Percentiles rank a stretch among this genome's conserved stretches.
phyloP scores from a whole-genome alignment of 1,284 basidiomycete genomes.

The Ustilago loliicola region DNA sequence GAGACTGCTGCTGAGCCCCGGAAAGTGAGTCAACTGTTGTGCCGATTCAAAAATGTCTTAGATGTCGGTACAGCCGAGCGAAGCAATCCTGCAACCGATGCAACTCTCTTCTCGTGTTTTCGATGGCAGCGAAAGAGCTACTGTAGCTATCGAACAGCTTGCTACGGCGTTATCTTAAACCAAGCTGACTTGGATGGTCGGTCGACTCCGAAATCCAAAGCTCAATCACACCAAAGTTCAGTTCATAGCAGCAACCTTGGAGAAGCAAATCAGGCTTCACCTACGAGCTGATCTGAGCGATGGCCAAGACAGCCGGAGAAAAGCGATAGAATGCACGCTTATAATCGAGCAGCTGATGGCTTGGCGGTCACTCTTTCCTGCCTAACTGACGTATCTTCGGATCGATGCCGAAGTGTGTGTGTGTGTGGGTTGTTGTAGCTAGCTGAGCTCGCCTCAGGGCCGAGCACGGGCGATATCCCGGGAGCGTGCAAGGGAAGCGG shows the following conservation, averaged over 20 bases:
- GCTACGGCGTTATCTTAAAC: not conserved
- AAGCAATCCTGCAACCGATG: constrained; percentile 16
- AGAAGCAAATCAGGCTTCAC: not conserved
- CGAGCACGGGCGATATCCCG: not conserved
- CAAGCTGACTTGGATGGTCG: not conserved
- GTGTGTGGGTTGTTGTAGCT: too few species aligned
- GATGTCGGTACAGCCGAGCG: constrained; percentile 30
- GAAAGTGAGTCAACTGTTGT: constrained; percentile 5
- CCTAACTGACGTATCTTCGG: constrained; percentile 6
- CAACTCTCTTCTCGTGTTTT: constrained; percentile 1
- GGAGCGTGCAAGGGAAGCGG: not conserved
- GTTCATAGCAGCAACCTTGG: not conserved
- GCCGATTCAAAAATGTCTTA: constrained; percentile 10
- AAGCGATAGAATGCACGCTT: constrained; percentile 1
- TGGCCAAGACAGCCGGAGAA: not conserved
- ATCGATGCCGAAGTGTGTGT: not conserved
- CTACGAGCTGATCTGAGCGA: not conserved
- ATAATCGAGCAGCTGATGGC: constrained; percentile 10
- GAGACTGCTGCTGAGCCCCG: too few species aligned
- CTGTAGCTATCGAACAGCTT: not conserved
- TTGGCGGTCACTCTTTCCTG: not conserved
- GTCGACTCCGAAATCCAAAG: not conserved
- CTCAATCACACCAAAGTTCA: not conserved
- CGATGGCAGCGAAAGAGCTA: constrained; percentile 3
- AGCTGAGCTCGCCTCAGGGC: not conserved